A percentile compares a stretch with the other conserved stretches of the same genome.
Conservation (phyloP, 2,329 filamentous ascomycete species). For the Cucurbitaria berberidis region DNA sequence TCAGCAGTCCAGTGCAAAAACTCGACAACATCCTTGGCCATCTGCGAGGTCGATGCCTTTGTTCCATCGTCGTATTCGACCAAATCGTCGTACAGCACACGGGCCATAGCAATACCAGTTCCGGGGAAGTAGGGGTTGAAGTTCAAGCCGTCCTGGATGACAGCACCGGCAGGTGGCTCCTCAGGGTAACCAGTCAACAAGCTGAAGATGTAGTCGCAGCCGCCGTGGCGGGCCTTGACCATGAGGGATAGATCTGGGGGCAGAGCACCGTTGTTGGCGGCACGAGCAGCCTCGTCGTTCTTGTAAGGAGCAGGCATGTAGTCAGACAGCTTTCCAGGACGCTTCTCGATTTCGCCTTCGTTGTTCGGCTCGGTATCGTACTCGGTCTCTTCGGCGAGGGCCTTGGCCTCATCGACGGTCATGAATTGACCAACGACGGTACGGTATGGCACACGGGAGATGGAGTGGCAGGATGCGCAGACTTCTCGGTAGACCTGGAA, state of each 20-base stretch:
- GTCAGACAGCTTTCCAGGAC: slow-evolving; percentile 96
- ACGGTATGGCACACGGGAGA: slow-evolving; percentile 92
- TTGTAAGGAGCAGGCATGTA: slow-evolving; percentile 96
- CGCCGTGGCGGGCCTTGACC: slow-evolving; percentile 95
- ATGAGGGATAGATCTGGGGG: slow-evolving; percentile 98
- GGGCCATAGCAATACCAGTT: slow-evolving; percentile 98
- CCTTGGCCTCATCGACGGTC: slow-evolving; percentile 98
- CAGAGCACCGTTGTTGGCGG: slow-evolving; percentile 97
- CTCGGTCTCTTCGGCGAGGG: slow-evolving; percentile 95
- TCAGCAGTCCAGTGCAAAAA: slow-evolving; percentile 99
- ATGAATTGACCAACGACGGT: slow-evolving; percentile 86
- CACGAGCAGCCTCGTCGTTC: slow-evolving; percentile 97
- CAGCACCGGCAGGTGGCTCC: slow-evolving; percentile 87
- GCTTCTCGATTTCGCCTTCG: slow-evolving; percentile 97
- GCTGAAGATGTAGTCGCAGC: slow-evolving; percentile 98
- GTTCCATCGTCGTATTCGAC: slow-evolving; percentile 99
- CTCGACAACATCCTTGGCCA: slow-evolving; percentile 99
- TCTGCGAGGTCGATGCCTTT: slow-evolving; percentile 92
- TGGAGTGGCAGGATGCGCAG: slow-evolving; percentile 96
- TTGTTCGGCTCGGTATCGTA: slow-evolving; percentile 99
- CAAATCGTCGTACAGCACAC: slow-evolving; percentile 95
- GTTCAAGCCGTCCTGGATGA: slow-evolving; percentile 88
- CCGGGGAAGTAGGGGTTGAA: slow-evolving; percentile 99
- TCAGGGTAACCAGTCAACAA: slow-evolving; percentile 97
- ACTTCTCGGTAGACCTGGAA: slow-evolving; percentile 99